Percentiles rank a stretch among this genome's conserved stretches.
Evolutionary conservation across 2,329 filamentous ascomycete species (phyloP).

Genomic region (Helotiales sp.): DNA sequence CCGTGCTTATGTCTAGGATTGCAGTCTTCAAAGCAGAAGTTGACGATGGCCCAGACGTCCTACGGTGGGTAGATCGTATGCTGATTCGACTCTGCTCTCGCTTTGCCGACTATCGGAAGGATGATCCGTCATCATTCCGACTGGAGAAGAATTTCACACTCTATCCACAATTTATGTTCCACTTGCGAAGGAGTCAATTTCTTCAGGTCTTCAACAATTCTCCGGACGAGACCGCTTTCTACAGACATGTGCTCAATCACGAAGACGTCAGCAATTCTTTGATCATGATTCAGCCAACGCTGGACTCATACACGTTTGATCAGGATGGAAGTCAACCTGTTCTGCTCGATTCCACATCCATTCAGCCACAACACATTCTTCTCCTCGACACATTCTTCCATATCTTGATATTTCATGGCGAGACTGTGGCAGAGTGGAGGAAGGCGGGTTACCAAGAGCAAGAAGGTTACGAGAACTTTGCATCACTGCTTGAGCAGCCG

Average conservation of each 20-base stretch:
- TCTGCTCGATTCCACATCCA: conserved; percentile 93
- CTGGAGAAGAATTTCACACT: conserved; percentile 98
- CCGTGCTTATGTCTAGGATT: conserved; percentile 98
- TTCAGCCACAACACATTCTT: conserved; percentile 90
- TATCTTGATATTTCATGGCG: conserved; percentile 97
- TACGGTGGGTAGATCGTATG: conserved; percentile 98
- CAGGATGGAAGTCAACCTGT: conserved; percentile 91
- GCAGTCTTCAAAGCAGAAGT: conserved; percentile 99
- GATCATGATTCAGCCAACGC: conserved; percentile 97
- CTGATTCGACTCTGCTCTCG: conserved; percentile 93
- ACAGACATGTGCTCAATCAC: conserved; percentile 93
- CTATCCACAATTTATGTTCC: conserved; percentile 99
- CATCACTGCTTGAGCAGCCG: conserved; percentile 80
- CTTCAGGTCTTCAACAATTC: conserved; percentile 99
- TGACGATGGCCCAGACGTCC: conserved; percentile 95
- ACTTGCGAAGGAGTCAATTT: conserved; percentile 94
- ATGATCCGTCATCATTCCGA: conserved; percentile 95
- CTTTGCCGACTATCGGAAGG: conserved; percentile 97
- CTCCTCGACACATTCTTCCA: conserved; percentile 99
- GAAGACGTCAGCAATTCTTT: conserved; percentile 96
- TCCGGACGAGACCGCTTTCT: conserved; percentile 98
- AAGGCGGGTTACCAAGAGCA: conserved; percentile 98
- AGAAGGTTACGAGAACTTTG: conserved; percentile 97
- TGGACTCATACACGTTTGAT: conserved; percentile 96
- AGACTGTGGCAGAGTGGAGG: conserved; percentile 96